Percentiles rank a stretch among this genome's conserved stretches.
Conservation (phyloP, 306 rosid species). For the Cicer chorassanicum region DNA sequence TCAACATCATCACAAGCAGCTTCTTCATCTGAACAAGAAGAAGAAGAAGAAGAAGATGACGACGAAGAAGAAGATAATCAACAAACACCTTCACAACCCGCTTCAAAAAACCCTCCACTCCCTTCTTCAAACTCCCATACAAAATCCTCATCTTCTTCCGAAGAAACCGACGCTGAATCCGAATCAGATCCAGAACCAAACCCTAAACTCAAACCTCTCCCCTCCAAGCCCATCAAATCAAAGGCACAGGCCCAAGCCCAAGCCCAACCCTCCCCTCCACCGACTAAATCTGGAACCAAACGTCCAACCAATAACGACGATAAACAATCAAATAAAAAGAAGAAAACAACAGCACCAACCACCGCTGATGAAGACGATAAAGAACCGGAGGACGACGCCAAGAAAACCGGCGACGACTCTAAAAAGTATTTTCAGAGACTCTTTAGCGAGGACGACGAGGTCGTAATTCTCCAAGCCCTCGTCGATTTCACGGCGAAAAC, state of each 20-base stretch:
- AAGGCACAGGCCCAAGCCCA: slow-evolving; percentile 10
- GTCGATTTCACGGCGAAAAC: slow-evolving; percentile 44
- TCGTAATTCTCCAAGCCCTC: slow-evolving; percentile 56
- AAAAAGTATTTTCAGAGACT: slow-evolving; percentile 61
- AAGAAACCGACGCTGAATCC: slow-evolving; percentile 46
- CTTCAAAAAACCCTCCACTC: slow-evolving; percentile 41
- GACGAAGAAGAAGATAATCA: slow-evolving; percentile 50
- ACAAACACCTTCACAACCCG: slow-evolving; percentile 16
- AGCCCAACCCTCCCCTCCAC: slow-evolving; percentile 34
- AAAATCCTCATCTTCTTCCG: slow-evolving; percentile 51
- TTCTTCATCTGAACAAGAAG: slow-evolving; percentile 35
- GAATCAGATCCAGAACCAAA: not conserved
- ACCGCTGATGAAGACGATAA: not conserved
- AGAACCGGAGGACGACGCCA: slow-evolving; percentile 48
- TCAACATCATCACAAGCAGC: not conserved
- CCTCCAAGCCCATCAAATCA: not conserved
- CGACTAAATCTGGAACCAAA: slow-evolving; percentile 48
- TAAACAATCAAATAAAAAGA: slow-evolving; percentile 56
- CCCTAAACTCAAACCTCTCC: not conserved
- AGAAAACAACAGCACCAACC: not conserved
- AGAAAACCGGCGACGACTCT: slow-evolving; percentile 49
- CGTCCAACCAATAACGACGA: slow-evolving; percentile 38
- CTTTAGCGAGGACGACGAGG: slow-evolving; percentile 66
- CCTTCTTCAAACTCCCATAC: slow-evolving; percentile 29
- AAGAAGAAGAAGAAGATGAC: slow-evolving; percentile 46